phyloP scores from a whole-genome alignment of 2,329 filamentous ascomycete genomes.

The Hypoxylon sp. region DNA sequence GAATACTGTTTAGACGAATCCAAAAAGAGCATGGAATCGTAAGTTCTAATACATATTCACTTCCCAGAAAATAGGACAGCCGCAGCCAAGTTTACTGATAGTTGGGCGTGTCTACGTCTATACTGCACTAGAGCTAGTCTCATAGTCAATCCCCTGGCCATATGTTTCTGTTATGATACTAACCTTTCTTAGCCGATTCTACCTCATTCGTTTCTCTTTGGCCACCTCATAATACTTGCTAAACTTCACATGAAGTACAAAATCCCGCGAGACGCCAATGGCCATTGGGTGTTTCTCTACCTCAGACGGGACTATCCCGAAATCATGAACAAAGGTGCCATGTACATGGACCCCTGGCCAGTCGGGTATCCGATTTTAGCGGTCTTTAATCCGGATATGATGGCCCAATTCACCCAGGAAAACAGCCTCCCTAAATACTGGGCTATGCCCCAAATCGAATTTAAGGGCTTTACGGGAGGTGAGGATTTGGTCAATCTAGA shows the following conservation, averaged over 20 bases:
- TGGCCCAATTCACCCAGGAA: conserved; percentile 57
- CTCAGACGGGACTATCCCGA: conserved; percentile 53
- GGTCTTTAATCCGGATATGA: conserved; percentile 57
- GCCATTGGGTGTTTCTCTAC: conserved; percentile 46
- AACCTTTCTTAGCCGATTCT: conserved; percentile 50
- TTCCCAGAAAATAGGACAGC: not conserved
- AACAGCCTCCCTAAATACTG: conserved; percentile 55
- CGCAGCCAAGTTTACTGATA: not conserved
- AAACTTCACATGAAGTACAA: conserved; percentile 49
- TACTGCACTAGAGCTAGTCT: not conserved
- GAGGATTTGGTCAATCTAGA: conserved; percentile 56
- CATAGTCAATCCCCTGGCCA: not conserved
- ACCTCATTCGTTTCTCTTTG: conserved; percentile 56
- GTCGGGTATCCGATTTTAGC: conserved; percentile 55
- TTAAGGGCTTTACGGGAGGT: conserved; percentile 53
- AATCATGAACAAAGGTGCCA: conserved; percentile 48
- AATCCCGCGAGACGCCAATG: conserved; percentile 50
- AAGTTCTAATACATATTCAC: conserved; percentile 31
- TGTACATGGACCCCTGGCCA: conserved; percentile 59
- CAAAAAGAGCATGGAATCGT: conserved; percentile 51
- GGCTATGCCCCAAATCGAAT: conserved; percentile 46
- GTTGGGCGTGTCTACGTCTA: not conserved
- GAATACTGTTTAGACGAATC: conserved; percentile 47
- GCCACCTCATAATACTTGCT: conserved; percentile 51
- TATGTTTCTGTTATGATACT: conserved; percentile 19